A percentile compares a stretch with the other conserved stretches of the same genome.
phyloP scores from a whole-genome alignment of 1,139 yeast genomes.

The Pneumocystis murina region DNA sequence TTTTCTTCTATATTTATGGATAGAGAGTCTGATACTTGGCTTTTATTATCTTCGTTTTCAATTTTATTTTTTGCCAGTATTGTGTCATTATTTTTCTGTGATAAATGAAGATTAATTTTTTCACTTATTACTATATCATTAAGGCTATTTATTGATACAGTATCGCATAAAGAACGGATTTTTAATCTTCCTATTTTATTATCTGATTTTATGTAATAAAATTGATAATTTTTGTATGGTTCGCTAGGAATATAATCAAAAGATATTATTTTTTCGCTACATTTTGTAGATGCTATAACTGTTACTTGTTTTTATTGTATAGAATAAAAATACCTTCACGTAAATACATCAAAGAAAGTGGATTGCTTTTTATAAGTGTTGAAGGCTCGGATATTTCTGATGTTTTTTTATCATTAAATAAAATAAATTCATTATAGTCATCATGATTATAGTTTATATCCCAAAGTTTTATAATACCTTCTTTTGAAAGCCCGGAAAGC shows the following conservation, averaged over 20 bases:
- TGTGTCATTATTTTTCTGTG: neutral
- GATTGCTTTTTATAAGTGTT: neutral
- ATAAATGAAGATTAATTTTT: neutral
- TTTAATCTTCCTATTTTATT: neutral
- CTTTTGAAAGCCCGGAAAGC: slow-evolving; percentile 41
- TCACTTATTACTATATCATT: neutral
- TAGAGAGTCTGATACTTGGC: neutral
- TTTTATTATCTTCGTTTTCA: neutral
- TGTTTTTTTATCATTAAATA: neutral
- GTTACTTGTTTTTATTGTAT: neutral
- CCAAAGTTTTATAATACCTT: neutral
- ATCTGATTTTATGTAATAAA: neutral
- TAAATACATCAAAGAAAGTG: neutral
- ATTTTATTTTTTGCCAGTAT: neutral
- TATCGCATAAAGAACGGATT: neutral
- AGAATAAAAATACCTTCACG: neutral
- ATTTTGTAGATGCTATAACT: neutral
- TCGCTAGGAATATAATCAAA: neutral
- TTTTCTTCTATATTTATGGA: neutral
- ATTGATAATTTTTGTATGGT: neutral
- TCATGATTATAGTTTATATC: neutral
- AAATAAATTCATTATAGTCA: neutral
- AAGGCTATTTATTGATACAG: neutral
- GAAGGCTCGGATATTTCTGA: neutral
- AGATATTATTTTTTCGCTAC: neutral